Base-by-base conservation (phyloP, 179 eudicot genomes). In the Spinacia oleracea region DNA sequence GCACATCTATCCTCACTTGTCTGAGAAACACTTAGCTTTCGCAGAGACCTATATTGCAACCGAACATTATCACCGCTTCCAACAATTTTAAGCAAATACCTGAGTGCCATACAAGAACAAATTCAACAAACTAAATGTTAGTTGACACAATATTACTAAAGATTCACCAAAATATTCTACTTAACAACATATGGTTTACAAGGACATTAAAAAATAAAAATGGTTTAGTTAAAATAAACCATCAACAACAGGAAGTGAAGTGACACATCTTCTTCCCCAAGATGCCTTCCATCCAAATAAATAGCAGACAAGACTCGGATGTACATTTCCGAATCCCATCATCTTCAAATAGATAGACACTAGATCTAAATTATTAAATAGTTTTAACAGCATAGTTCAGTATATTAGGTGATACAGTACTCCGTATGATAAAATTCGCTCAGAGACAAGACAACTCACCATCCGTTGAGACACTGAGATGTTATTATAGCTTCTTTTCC, bases 401-500 rank as follows among this genome's bases (percentile, higher is more conserved):
- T 38, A 38, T 6, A 38, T 38, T 3, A 38, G 6, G 40, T 38
- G 6, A 38, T 38, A 38, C 2, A n/a, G n/a, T n/a, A n/a, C n/a
- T n/a, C n/a, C n/a, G n/a, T n/a, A n/a, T n/a, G 40, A 38, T 6
- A 38, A 38, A 38, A 6, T 38, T 38, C 40, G 14, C 53, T 20
- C 53, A 48, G 20, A 48, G 53, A 48, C 60, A 27, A 48, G 70
- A 9, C 75, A 82, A 88, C 98, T 91, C 77, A 94, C 98, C 98
- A 94, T 88, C 98, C 98, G 91, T 94, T 94, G 51, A 94, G 93
- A 80, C 93, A 89, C 77, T 92, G 97, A 48, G 96, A 94, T 50
- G 94, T 94, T 80, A 94, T 88, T 59, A 94, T 84, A 78, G 98
- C 98, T 88, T 94, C 98, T 85, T 89, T 94, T 60, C 98, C 98